phyloP scores from a whole-genome alignment of 805 yeast genomes.

The Pichia membranifaciens region DNA sequence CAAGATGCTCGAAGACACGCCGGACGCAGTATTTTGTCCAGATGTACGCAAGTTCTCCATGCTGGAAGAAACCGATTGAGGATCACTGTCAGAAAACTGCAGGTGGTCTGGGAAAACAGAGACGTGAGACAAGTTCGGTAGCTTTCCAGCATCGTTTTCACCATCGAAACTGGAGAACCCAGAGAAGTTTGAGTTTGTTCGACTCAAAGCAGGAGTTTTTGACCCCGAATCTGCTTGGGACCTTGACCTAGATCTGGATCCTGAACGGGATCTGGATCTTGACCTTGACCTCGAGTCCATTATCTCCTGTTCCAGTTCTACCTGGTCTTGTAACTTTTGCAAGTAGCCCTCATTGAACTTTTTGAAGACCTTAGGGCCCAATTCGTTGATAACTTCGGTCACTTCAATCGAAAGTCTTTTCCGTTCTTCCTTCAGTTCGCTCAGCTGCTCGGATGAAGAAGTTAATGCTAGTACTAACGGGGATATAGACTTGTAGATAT shows the following conservation, averaged over 20 bases:
- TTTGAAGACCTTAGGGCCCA: conserved; percentile 83
- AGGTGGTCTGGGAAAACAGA: conserved; percentile 31
- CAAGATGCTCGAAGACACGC: conserved; percentile 7
- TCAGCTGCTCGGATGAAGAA: conserved; percentile 44
- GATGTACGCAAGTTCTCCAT: neutral
- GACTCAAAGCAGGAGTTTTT: conserved; percentile 5
- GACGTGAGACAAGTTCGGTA: conserved; percentile 29
- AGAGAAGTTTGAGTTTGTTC: conserved; percentile 22
- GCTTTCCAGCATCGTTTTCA: conserved; percentile 12
- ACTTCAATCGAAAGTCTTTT: conserved; percentile 61
- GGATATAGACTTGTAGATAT: conserved; percentile 73
- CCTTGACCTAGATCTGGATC: conserved; percentile 10
- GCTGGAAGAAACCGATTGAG: conserved; percentile 1
- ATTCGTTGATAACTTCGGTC: conserved; percentile 70
- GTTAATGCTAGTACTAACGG: conserved; percentile 64
- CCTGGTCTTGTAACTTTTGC: conserved; percentile 14
- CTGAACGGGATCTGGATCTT: conserved; percentile 12
- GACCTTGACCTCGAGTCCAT: conserved; percentile 21
- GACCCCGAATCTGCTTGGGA: conserved; percentile 3
- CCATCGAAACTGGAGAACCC: conserved; percentile 25
- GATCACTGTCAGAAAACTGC: conserved; percentile 18
- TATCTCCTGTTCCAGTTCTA: conserved; percentile 22
- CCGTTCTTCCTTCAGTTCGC: conserved; percentile 56
- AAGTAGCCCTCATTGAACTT: conserved; percentile 43
- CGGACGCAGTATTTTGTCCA: conserved; percentile 1